Evolutionary conservation across 176 grass and related monocot species (phyloP).

Genomic region (Triticum aestivum): DNA sequence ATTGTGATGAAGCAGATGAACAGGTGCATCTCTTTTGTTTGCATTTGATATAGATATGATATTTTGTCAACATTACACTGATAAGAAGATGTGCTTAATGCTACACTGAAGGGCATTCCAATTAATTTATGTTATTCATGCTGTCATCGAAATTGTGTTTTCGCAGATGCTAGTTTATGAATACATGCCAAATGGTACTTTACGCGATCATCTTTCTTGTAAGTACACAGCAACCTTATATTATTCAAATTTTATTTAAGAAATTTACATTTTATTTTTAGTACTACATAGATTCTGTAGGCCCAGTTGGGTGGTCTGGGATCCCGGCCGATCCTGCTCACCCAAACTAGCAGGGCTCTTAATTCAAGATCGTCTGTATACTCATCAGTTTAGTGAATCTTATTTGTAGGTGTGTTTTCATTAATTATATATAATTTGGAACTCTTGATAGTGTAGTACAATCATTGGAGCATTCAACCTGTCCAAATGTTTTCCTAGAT

Average conservation of each 20-base stretch:
- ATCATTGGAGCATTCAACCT: not conserved
- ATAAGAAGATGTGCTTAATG: not conserved
- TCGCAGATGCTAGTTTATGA: constrained; percentile 97
- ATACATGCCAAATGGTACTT: constrained; percentile 92
- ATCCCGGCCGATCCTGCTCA: not conserved
- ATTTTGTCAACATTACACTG: not conserved
- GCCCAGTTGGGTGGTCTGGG: not conserved
- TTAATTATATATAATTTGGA: not conserved
- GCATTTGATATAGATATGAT: not conserved
- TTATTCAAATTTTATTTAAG: not conserved
- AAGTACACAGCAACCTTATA: constrained; percentile 22
- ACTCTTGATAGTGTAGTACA: not conserved
- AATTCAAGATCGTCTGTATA: not conserved
- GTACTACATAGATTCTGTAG: not conserved
- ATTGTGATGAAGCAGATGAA: constrained; percentile 90
- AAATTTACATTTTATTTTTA: not conserved
- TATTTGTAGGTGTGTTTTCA: not conserved
- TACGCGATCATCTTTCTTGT: constrained; percentile 86
- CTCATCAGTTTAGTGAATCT: not conserved
- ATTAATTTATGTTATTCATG: not conserved
- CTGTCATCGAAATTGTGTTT: constrained; percentile 33
- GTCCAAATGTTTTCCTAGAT: constrained; percentile 1
- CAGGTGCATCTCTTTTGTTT: constrained; percentile 60
- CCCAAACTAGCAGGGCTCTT: constrained; percentile 6
- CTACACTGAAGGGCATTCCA: not conserved